Conservation (phyloP, 225 moss, liverwort and hornwort genomes). For the Rhytidiadelphus loreus region DNA sequence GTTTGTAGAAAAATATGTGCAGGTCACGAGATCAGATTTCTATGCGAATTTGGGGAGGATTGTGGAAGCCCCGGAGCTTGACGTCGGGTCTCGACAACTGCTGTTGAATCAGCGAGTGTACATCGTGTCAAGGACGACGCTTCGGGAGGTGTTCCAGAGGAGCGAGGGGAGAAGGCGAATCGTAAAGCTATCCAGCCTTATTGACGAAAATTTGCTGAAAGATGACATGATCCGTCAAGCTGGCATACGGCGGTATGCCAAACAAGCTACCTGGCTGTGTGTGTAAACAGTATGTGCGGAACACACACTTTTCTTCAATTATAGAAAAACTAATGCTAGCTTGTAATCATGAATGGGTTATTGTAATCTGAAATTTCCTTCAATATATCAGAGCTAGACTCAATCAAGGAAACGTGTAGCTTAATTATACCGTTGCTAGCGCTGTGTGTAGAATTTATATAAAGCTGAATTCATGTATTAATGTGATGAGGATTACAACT, state of each 20-base stretch:
- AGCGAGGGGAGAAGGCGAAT: background rate
- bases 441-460: too few relatives aligned
- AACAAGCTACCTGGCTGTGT: background rate
- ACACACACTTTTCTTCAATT: background rate
- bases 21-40: background rate
- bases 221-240: background rate
- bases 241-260: too few relatives aligned
- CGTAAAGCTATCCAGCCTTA: background rate
- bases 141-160: background rate
- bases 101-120: background rate
- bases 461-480: background rate
- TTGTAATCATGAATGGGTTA: background rate
- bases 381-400: background rate
- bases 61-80: background rate
- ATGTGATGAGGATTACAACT: rapidly evolving
- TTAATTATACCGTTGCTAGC: too few relatives aligned
- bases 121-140: background rate
- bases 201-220: background rate
- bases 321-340: background rate
- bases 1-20: background rate
- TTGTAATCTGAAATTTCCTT: too few relatives aligned
- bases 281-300: background rate
- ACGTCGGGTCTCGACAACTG: background rate
- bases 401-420: background rate
- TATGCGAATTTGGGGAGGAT: background rate